phyloP scores from a whole-genome alignment of 371 early-diverging fungal species.

The Haplosporangium sp. region DNA sequence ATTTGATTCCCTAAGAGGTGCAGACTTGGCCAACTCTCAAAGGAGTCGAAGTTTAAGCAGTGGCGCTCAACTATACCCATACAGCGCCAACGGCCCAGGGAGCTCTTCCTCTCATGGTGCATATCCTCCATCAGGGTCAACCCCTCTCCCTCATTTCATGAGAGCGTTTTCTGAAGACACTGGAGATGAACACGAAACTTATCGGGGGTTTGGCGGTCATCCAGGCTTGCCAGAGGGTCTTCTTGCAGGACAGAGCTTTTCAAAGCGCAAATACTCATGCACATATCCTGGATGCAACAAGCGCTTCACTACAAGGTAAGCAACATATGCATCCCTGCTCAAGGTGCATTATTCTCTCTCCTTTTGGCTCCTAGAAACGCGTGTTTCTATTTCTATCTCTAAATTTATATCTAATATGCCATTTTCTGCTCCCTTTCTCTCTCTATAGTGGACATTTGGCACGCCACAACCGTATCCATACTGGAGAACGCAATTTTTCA shows the following conservation, averaged over 20 bases:
- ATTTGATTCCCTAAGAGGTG: constrained; percentile 20
- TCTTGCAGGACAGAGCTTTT: constrained; percentile 28
- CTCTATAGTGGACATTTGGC: constrained; percentile 81
- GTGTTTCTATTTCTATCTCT: constrained; percentile 5
- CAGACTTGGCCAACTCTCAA: constrained; percentile 43
- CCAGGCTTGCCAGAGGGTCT: constrained; percentile 36
- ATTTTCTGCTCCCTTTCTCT: not conserved
- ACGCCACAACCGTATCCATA: constrained; percentile 92
- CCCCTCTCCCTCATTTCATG: constrained; percentile 36
- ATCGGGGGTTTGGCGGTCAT: constrained; percentile 25
- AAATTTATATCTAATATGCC: not conserved
- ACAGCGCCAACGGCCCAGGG: constrained; percentile 12
- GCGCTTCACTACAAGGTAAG: constrained; percentile 70
- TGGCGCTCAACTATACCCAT: constrained; percentile 46
- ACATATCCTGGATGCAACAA: constrained; percentile 66
- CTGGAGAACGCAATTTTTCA: constrained; percentile 91
- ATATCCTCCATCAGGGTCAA: constrained; percentile 16
- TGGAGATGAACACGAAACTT: constrained; percentile 33
- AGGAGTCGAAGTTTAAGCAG: constrained; percentile 45
- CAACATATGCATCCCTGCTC: not conserved
- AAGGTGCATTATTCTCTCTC: too few relatives aligned
- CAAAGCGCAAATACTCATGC: constrained; percentile 64
- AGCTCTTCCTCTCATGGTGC: constrained; percentile 6
- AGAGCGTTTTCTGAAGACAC: constrained; percentile 41
- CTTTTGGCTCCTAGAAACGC: too few relatives aligned